Conservation (phyloP, 1,139 yeast genomes). For the Wickerhamomyces sp. region DNA sequence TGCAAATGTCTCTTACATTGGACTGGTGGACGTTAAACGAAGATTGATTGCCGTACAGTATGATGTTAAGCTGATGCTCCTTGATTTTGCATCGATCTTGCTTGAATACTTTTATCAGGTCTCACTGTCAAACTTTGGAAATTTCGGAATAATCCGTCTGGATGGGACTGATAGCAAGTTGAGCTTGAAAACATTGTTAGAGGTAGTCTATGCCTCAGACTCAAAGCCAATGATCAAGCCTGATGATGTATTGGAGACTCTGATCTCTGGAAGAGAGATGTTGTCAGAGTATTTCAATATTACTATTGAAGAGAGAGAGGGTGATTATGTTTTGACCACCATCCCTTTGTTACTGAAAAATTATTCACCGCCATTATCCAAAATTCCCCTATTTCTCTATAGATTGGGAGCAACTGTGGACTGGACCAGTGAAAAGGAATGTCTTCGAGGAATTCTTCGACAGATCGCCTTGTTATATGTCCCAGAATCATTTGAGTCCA, state of each 20-base stretch:
- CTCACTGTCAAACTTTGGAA: constrained; percentile 72
- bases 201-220: constrained; percentile 4
- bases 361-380: constrained; percentile 56
- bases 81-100: constrained; percentile 74
- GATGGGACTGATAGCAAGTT: constrained; percentile 14
- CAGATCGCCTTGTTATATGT: constrained; percentile 72
- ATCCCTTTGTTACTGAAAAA: constrained; percentile 68
- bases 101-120: constrained; percentile 76
- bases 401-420: constrained; percentile 54
- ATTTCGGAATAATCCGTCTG: constrained; percentile 64
- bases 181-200: constrained; percentile 17
- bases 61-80: constrained; percentile 68
- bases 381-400: constrained; percentile 64
- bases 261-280: constrained; percentile 66
- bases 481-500: constrained; percentile 49
- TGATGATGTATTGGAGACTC: constrained; percentile 20
- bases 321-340: constrained; percentile 35
- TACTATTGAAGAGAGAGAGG: constrained; percentile 29
- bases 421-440: constrained; percentile 62
- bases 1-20: constrained; percentile 70
- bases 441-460: constrained; percentile 57
- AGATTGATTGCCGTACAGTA: constrained; percentile 79
- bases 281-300: constrained; percentile 72
- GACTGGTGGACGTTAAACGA: constrained; percentile 68
- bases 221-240: constrained; percentile 21